Evolutionary conservation across 1,139 yeast genomes (phyloP).

Genomic region (Wickerhamiella pararugosa): DNA sequence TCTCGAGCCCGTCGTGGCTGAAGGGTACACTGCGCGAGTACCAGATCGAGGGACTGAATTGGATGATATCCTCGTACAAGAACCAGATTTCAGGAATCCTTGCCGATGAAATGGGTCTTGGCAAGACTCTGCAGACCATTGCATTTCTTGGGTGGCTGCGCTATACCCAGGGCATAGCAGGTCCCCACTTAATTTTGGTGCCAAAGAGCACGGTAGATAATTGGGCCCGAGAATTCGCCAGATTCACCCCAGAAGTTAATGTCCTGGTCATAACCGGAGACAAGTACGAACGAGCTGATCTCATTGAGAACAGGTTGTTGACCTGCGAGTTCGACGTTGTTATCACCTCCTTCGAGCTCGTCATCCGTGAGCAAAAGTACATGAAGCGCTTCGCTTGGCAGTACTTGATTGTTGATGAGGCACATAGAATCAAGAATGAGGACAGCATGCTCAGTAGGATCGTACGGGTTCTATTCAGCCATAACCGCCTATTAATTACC

Average conservation of each 20-base stretch:
- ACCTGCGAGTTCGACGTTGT: slow-evolving; percentile 76
- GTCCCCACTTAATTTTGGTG: slow-evolving; percentile 84
- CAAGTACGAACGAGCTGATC: slow-evolving; percentile 53
- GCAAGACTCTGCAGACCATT: slow-evolving; percentile 85
- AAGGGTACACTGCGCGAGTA: slow-evolving; percentile 63
- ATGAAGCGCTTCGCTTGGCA: slow-evolving; percentile 84
- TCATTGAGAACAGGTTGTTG: slow-evolving; percentile 45
- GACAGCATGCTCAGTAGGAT: slow-evolving; percentile 83
- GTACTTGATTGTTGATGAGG: slow-evolving; percentile 88
- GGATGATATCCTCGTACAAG: slow-evolving; percentile 78
- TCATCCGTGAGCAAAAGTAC: slow-evolving; percentile 68
- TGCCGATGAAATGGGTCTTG: slow-evolving; percentile 96
- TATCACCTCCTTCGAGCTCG: slow-evolving; percentile 86
- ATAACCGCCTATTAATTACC: slow-evolving; percentile 64
- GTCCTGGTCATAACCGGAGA: slow-evolving; percentile 76
- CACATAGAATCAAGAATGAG: slow-evolving; percentile 91
- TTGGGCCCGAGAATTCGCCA: slow-evolving; percentile 86
- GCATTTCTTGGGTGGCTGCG: slow-evolving; percentile 73
- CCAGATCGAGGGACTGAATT: slow-evolving; percentile 85
- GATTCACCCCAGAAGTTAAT: slow-evolving; percentile 94
- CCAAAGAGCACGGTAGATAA: slow-evolving; percentile 93
- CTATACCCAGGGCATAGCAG: slow-evolving; percentile 60
- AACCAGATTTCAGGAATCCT: slow-evolving; percentile 89
- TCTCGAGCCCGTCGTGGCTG: slow-evolving; percentile 56
- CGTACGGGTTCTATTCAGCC: slow-evolving; percentile 70